Percentiles rank a stretch among this genome's conserved stretches.
Conservation (phyloP, 176 grass and related monocot genomes). For the Lolium multiflorum region DNA sequence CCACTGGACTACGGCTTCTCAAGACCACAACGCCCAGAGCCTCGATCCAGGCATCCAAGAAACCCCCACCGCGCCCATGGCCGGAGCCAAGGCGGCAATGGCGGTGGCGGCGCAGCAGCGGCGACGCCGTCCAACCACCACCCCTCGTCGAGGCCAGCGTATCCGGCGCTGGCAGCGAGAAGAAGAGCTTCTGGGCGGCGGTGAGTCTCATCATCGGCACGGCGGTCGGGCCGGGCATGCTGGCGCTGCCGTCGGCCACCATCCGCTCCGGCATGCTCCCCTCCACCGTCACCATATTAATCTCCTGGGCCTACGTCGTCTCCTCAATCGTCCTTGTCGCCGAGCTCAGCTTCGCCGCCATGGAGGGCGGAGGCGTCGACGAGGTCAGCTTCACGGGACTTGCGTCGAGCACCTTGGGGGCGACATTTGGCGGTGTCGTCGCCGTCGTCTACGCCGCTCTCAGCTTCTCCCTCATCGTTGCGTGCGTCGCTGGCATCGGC, state of each 20-base stretch:
- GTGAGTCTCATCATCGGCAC: slow-evolving; percentile 80
- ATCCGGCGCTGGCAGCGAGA: background rate
- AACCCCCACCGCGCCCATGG: background rate
- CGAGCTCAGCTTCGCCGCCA: slow-evolving; percentile 76
- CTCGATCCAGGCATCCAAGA: slow-evolving; percentile 2
- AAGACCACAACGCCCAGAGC: no score
- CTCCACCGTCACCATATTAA: slow-evolving; percentile 60
- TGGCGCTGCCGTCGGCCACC: slow-evolving; percentile 75
- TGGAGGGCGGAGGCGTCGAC: slow-evolving; percentile 51
- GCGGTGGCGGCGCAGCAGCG: slow-evolving; percentile 26
- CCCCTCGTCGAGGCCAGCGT: background rate
- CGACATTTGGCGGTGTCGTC: slow-evolving; percentile 41
- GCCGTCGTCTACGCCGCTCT: slow-evolving; percentile 75
- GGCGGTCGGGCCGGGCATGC: slow-evolving; percentile 83
- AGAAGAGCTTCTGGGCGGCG: slow-evolving; percentile 83
- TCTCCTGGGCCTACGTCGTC: slow-evolving; percentile 85
- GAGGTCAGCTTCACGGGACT: slow-evolving; percentile 91
- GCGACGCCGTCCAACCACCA: background rate
- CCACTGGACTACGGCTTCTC: background rate
- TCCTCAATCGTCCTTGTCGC: slow-evolving; percentile 80
- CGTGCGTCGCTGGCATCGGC: slow-evolving; percentile 78
- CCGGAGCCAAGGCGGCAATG: slow-evolving; percentile 42
- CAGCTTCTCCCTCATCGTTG: slow-evolving; percentile 77
- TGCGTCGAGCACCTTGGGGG: slow-evolving; percentile 70
- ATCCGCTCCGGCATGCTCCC: slow-evolving; percentile 67